Conservation (phyloP, 1,139 yeast genomes). For the Diutina mesorugosa region DNA sequence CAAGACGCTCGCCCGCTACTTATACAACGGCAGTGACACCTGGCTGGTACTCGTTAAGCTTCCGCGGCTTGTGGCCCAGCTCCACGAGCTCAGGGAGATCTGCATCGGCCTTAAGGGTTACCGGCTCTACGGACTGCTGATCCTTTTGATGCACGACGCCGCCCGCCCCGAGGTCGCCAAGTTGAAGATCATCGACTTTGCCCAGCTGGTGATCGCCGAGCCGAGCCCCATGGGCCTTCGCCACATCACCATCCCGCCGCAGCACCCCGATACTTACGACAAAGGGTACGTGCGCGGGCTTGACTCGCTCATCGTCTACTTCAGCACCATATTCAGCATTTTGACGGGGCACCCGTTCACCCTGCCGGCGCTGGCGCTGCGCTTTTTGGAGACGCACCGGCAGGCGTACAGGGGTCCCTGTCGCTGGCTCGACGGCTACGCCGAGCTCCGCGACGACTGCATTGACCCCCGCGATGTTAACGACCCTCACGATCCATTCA, state of each 20-base stretch:
- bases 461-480: not conserved
- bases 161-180: slow-evolving; percentile 22
- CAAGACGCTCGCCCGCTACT: slow-evolving; percentile 57
- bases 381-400: slow-evolving; percentile 3
- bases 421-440: slow-evolving; percentile 6
- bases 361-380: slow-evolving; percentile 3
- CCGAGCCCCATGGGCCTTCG: slow-evolving; percentile 13
- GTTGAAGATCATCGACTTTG: slow-evolving; percentile 85
- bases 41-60: slow-evolving; percentile 57
- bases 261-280: slow-evolving; percentile 52
- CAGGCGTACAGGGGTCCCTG: slow-evolving; percentile 3
- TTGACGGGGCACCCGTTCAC: slow-evolving; percentile 17
- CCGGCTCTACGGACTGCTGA: slow-evolving; percentile 83
- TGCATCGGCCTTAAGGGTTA: slow-evolving; percentile 57
- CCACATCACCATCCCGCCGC: slow-evolving; percentile 39
- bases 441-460: slow-evolving; percentile 5
- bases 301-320: slow-evolving; percentile 49
- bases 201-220: slow-evolving; percentile 67
- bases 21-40: slow-evolving; percentile 57
- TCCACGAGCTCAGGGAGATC: slow-evolving; percentile 44
- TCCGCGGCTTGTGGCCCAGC: slow-evolving; percentile 48
- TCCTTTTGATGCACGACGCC: slow-evolving; percentile 83
- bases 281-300: slow-evolving; percentile 79
- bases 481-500: slow-evolving; percentile 7
- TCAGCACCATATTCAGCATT: slow-evolving; percentile 38